Evolutionary conservation across 2,329 filamentous ascomycete species (phyloP), one percentile per base, ranked within the genome.

Genomic region (Cladophialophora bantiana): DNA sequence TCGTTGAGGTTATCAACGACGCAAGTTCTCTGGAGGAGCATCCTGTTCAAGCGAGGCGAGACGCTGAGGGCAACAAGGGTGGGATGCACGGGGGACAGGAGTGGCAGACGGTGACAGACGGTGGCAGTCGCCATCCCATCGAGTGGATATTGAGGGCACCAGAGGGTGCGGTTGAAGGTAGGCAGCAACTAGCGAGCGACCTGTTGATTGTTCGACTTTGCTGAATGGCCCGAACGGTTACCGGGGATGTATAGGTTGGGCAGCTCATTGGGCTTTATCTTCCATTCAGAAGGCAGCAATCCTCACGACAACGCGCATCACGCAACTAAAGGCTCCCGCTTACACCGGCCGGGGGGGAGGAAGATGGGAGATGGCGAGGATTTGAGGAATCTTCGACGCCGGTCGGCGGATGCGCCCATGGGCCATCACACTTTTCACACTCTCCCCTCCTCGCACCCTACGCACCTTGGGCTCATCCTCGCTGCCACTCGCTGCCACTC

Each of bases 251-350:
- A 31, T 38, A 56, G n/a, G 64, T 70, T 67, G 62, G 64, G 65
- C 64, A 62, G 59, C 68, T 54, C 50, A 67, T 70, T 70, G 67
- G 67, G 50, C 34, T 66, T 48, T 55, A 67, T 70, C 53, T 18
- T 53, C 68, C 68, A 70, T 64, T 70, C 68, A 70, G 15, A 65
- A 65, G 45, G 55, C 56, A 55, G 55, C 50, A 40, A 59, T 31
- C 15, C n/a, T 65, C 59, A 66, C 57, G 57, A 69, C 31, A 58
- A 60, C 58, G 60, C 64, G 62, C 58, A 67, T 70, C 68, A 70
- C 59, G 68, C 68, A 70, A 63, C 65, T 67, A 67, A 70, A 57
- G 36, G 54, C 62, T 60, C 57, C 65, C 54, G 61, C 36, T 32
- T 48, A 60, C 58, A 60, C 36, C 42, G 18, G 42, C 42, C 18